Percentiles rank a stretch among this genome's conserved stretches.
phyloP scores from a whole-genome alignment of 2,329 filamentous ascomycete genomes.

The Lachnellula arida region DNA sequence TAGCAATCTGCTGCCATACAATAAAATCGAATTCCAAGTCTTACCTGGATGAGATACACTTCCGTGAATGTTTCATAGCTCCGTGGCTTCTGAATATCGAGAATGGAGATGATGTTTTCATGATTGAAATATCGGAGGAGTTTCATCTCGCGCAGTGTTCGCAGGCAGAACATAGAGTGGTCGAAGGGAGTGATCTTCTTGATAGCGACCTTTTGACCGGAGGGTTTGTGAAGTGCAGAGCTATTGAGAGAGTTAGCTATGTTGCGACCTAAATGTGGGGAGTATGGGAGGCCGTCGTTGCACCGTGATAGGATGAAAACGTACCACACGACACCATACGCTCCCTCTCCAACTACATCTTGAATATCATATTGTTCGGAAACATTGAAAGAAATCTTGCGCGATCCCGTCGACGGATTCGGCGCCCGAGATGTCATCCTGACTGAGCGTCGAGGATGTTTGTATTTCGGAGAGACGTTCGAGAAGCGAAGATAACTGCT shows the following conservation, averaged over 20 bases:
- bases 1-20: constrained; percentile 4
- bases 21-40: constrained; percentile 5
- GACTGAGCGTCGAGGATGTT: constrained; percentile 1
- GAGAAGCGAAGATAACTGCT: constrained; percentile 1
- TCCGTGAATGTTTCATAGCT: constrained; percentile 96
- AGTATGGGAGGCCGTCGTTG: not conserved
- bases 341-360: constrained; percentile 97
- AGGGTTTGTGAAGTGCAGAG: constrained; percentile 96
- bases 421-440: constrained; percentile 46
- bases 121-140: constrained; percentile 98
- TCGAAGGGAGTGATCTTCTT: constrained; percentile 99
- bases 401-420: constrained; percentile 50
- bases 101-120: constrained; percentile 99
- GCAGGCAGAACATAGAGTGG: constrained; percentile 96
- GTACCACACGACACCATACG: constrained; percentile 97
- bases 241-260: constrained; percentile 40
- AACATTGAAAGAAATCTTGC: constrained; percentile 99
- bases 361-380: constrained; percentile 99
- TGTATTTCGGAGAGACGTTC: not conserved
- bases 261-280: not conserved
- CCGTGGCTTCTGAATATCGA: constrained; percentile 97
- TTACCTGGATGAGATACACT: constrained; percentile 95
- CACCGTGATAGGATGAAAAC: constrained; percentile 31
- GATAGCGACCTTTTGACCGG: constrained; percentile 96
- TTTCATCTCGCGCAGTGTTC: constrained; percentile 99